phyloP scores from a whole-genome alignment of 75 land plant species.

The Cryptomeria japonica region DNA sequence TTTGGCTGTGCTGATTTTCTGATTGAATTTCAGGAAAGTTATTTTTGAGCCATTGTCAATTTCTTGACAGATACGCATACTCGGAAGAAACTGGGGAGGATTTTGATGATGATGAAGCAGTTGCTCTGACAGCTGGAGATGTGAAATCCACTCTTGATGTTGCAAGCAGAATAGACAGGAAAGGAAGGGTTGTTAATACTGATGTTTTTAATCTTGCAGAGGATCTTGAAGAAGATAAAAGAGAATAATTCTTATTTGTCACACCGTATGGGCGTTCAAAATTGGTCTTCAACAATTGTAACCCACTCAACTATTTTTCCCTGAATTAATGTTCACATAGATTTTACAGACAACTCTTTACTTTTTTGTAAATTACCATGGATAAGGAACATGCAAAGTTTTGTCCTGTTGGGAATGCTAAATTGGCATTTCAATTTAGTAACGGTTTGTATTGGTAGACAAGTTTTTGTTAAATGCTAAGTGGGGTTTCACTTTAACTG shows the following conservation, averaged over 20 bases:
- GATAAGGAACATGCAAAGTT: not conserved
- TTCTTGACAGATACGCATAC: constrained; percentile 68
- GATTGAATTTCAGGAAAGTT: constrained; percentile 3
- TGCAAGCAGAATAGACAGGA: constrained; percentile 47
- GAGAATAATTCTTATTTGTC: constrained; percentile 32
- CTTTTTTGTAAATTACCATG: not conserved
- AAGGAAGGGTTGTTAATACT: constrained; percentile 28
- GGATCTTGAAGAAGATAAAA: constrained; percentile 72
- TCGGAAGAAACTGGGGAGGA: constrained; percentile 76
- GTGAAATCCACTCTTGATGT: constrained; percentile 50
- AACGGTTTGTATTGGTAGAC: not conserved
- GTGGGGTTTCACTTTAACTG: not conserved
- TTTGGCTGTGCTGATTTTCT: not conserved
- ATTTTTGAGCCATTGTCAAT: not conserved
- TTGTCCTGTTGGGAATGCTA: not conserved
- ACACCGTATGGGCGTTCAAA: not conserved
- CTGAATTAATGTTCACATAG: not conserved
- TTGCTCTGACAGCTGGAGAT: constrained; percentile 45
- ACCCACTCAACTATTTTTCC: too few relatives aligned
- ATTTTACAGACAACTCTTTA: not conserved
- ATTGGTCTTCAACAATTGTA: not conserved
- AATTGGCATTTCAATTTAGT: not conserved
- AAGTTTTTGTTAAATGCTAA: not conserved
- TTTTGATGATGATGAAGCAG: constrained; percentile 78
- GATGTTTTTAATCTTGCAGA: constrained; percentile 52